These are phyloP conservation scores for Fragilaria radians DNA, from an alignment of 108 stramenopile genomes.

Conservation along the genomic window DNA sequence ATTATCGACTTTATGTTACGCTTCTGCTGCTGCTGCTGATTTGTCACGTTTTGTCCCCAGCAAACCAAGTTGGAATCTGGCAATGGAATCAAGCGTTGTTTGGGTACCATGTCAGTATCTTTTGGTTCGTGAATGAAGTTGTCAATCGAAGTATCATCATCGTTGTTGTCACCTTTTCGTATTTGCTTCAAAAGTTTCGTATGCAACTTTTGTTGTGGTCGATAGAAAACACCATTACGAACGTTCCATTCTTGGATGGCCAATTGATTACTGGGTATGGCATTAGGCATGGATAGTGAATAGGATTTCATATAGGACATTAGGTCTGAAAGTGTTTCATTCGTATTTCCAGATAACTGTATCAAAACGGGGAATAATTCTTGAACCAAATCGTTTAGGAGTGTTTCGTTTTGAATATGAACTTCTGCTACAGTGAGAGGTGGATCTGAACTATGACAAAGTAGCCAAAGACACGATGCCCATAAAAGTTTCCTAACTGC, in stretches of 20 bases:
- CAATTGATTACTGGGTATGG: constrained; percentile 40
- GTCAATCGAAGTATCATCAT: no score
- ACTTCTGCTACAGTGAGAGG: constrained; percentile 44
- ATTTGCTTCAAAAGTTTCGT: no score
- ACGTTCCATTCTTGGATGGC: constrained; percentile 43
- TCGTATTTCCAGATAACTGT: constrained; percentile 1
- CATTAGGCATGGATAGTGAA: constrained; percentile 50
- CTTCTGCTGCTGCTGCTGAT: background rate
- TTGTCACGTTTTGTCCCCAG: background rate
- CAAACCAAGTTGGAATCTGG: background rate
- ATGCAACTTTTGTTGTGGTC: constrained; percentile 19
- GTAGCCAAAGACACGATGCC: constrained; percentile 58
- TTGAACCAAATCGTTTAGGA: constrained; percentile 36
- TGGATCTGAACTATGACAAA: constrained; percentile 31
- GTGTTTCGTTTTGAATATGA: constrained; percentile 19
- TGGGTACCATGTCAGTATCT: no score
- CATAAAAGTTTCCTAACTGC: constrained; percentile 51
- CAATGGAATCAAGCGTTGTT: no score
- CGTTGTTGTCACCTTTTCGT: no score
- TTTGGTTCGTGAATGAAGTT: no score
- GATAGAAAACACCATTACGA: constrained; percentile 45
- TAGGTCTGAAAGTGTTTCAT: constrained; percentile 13
- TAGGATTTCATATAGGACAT: constrained; percentile 35
- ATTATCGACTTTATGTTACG: background rate
- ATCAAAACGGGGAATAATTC: constrained; percentile 45